phyloP scores from a whole-genome alignment of 2,329 filamentous ascomycete genomes.

The Penicillium sp. region DNA sequence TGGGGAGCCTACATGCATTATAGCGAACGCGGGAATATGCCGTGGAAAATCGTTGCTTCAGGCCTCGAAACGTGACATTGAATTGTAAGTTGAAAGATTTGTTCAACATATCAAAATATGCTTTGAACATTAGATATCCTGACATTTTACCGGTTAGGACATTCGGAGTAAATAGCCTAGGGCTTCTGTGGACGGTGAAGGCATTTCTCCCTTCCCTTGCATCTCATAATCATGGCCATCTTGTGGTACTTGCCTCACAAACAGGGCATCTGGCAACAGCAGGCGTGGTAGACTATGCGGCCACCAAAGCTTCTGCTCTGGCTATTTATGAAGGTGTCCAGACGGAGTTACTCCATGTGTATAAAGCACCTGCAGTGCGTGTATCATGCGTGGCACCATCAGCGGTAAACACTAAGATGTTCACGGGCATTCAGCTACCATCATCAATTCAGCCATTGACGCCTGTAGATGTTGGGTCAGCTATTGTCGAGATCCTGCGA shows the following conservation, averaged over 20 bases:
- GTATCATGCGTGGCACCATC: conserved; percentile 6
- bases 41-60: conserved; percentile 5
- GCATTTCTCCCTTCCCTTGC: conserved; percentile 67
- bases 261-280: conserved; percentile 60
- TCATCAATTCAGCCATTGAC: background rate
- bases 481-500: background rate
- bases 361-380: conserved; percentile 60
- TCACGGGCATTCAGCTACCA: conserved; percentile 4
- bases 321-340: conserved; percentile 65
- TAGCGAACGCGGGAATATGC: conserved; percentile 7
- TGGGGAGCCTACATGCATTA: conserved; percentile 2
- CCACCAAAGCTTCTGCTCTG: conserved; percentile 63
- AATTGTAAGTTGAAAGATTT: background rate
- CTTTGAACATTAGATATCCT: too few relatives aligned
- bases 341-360: conserved; percentile 55
- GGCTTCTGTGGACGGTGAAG: conserved; percentile 63
- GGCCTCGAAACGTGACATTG: conserved; percentile 4
- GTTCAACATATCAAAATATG: too few relatives aligned
- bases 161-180: conserved; percentile 67
- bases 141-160: conserved; percentile 32
- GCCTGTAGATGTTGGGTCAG: background rate
- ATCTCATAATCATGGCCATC: conserved; percentile 63
- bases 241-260: conserved; percentile 65
- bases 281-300: conserved; percentile 64
- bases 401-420: conserved; percentile 6